Evolutionary conservation across 2,329 filamentous ascomycete genomes (phyloP), one percentile per base, ranked within the genome.

Genomic region (Diaporthe citriasiana): DNA sequence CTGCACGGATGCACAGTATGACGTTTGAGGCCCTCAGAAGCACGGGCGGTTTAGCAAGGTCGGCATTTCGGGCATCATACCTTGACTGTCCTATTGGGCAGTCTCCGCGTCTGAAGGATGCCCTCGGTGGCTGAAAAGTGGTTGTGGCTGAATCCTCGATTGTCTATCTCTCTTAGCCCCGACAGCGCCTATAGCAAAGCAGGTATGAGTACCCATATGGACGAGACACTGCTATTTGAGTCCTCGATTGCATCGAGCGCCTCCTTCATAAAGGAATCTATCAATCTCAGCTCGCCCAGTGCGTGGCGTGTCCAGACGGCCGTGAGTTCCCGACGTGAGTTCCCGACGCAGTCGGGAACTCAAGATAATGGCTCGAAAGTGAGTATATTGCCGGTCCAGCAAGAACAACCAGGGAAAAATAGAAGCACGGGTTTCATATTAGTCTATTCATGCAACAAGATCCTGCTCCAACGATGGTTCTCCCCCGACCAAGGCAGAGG

Each of bases 221-320:
- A n/a, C n/a, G n/a, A n/a, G n/a, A n/a, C n/a, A n/a, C n/a, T n/a
- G n/a, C n/a, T n/a, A n/a, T n/a, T n/a, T n/a, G n/a, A n/a, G n/a
- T n/a, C n/a, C n/a, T n/a, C n/a, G n/a, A n/a, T n/a, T n/a, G n/a
- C n/a, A n/a, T n/a, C n/a, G 13, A 74, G 51, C 19, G 74, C 76
- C 71, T 77, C 77, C 56, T 72, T 75, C 76, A 78, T 78, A 10
- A 77, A 75, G 17, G 66, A 74, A 72, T 78, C 77, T 73, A 78
- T 57, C 2, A 63, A 17, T 35, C 69, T 74, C 9, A 78, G 75
- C 38, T 77, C 69, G 22, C 76, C 76, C 4, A 78, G 71, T 15
- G 71, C 72, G 30, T 77, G 74, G 30, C 76, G 76, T 22, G 76
- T 78, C 74, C 76, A 78, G 4, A 73, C n/a, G n/a, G n/a, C n/a